A percentile compares a stretch with the other conserved stretches of the same genome.
phyloP scores from a whole-genome alignment of 768 basidiomycete genomes.

The Termitomyces bulborhizus region DNA sequence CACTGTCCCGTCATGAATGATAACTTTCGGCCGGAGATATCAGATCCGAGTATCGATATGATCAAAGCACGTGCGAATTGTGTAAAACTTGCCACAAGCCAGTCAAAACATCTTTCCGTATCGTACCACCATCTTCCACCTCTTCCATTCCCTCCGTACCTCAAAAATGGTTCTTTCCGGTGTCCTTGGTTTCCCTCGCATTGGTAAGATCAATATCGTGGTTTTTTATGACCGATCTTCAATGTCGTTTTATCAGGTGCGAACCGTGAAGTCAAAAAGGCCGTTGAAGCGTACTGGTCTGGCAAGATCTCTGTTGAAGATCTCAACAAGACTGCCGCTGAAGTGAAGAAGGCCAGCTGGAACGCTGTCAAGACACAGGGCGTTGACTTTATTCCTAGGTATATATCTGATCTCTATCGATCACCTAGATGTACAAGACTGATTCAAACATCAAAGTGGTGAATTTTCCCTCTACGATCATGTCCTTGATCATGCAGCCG shows the following conservation, averaged over 20 bases:
- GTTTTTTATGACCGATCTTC: background rate
- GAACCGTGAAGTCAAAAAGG: slow-evolving; percentile 95
- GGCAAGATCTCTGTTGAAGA: slow-evolving; percentile 86
- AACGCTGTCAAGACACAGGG: slow-evolving; percentile 74
- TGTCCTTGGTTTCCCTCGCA: slow-evolving; percentile 90
- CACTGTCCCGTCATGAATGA: too few relatives aligned
- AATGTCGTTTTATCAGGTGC: slow-evolving; percentile 46
- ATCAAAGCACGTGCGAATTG: slow-evolving; percentile 30
- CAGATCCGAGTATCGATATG: slow-evolving; percentile 27
- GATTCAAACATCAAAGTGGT: slow-evolving; percentile 50
- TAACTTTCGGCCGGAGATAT: background rate
- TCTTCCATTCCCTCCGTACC: slow-evolving; percentile 13
- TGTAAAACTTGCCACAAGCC: slow-evolving; percentile 24
- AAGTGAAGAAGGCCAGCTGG: slow-evolving; percentile 88
- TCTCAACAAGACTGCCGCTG: slow-evolving; percentile 81
- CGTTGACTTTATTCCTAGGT: slow-evolving; percentile 93
- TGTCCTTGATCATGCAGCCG: slow-evolving; percentile 93
- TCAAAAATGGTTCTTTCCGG: slow-evolving; percentile 70
- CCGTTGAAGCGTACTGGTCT: slow-evolving; percentile 97
- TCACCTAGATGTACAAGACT: slow-evolving; percentile 12
- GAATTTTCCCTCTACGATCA: slow-evolving; percentile 99
- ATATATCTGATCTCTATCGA: slow-evolving; percentile 20
- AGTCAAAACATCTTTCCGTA: slow-evolving; percentile 16
- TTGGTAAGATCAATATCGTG: slow-evolving; percentile 42
- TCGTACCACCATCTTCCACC: slow-evolving; percentile 24